Conservation (phyloP, 2,329 filamentous ascomycete genomes). For the Volutella citrinella region DNA sequence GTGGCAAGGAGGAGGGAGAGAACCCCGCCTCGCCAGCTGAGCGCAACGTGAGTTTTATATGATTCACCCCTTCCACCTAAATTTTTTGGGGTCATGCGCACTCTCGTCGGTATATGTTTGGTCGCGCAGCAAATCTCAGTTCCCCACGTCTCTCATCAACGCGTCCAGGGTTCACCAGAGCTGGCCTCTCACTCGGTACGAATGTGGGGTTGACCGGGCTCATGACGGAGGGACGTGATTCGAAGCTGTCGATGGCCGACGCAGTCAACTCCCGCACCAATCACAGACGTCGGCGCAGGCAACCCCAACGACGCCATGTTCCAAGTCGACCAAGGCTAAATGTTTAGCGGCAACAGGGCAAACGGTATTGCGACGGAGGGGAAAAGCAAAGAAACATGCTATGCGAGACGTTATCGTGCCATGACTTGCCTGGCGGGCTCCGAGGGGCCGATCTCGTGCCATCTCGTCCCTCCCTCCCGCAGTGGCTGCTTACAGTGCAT, state of each 20-base stretch:
- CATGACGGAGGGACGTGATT: slow-evolving; percentile 7
- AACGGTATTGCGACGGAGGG: slow-evolving; percentile 18
- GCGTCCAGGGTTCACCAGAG: slow-evolving; percentile 17
- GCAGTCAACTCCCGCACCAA: slow-evolving; percentile 30
- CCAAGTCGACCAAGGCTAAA: slow-evolving; percentile 18
- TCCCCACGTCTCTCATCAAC: slow-evolving; percentile 24
- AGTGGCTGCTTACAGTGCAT: no score
- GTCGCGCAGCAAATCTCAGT: slow-evolving; percentile 24
- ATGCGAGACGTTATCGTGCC: no score
- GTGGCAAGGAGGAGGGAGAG: no score
- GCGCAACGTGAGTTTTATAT: slow-evolving; percentile 21
- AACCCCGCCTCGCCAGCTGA: slow-evolving; percentile 6
- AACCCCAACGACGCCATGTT: slow-evolving; percentile 20
- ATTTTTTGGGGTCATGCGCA: slow-evolving; percentile 28
- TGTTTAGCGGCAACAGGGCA: slow-evolving; percentile 16
- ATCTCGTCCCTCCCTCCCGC: no score
- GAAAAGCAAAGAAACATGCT: no score
- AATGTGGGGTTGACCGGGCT: slow-evolving; percentile 23
- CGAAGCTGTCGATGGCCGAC: slow-evolving; percentile 21
- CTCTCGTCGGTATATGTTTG: slow-evolving; percentile 25
- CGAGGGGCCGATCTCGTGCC: no score
- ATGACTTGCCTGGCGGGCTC: no score
- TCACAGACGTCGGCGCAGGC: slow-evolving; percentile 17
- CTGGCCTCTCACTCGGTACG: slow-evolving; percentile 19
- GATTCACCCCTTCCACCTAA: slow-evolving; percentile 19